These are phyloP conservation scores for Psidium guajava DNA, from an alignment of 345 rosid species.

Conservation along the genomic window DNA sequence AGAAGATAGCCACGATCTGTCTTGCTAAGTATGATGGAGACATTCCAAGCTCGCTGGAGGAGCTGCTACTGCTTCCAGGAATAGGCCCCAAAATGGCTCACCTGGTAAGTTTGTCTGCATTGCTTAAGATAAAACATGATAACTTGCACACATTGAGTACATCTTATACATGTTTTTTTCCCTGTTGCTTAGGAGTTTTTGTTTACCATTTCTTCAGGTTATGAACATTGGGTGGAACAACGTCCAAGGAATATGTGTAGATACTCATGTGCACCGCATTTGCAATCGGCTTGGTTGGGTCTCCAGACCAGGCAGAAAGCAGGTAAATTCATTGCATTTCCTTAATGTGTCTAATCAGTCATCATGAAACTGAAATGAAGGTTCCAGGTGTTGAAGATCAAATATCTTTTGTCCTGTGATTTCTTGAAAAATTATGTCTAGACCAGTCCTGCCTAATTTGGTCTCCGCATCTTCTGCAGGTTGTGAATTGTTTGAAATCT, in stretches of 20 bases:
- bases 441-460: neutral
- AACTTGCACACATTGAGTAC: no score
- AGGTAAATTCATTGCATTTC: neutral
- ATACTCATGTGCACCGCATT: conserved; percentile 92
- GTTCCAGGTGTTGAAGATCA: neutral
- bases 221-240: conserved; percentile 84
- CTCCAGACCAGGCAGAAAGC: conserved; percentile 42
- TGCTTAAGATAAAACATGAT: neutral
- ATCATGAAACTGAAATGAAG: neutral
- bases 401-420: neutral
- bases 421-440: neutral
- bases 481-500: neutral
- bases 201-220: conserved; percentile 37
- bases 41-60: conserved; percentile 84
- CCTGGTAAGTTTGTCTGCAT: conserved; percentile 15
- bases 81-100: conserved; percentile 87
- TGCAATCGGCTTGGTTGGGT: conserved; percentile 98
- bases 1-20: conserved; percentile 86
- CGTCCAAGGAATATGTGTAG: conserved; percentile 92
- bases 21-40: conserved; percentile 67
- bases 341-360: neutral
- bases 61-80: conserved; percentile 78
- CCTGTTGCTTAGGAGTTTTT: neutral
- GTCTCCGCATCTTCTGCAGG: neutral
- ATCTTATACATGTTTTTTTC: neutral